Conservation (phyloP, 116 monocot genomes). For the Papilionanthe hybrid region DNA sequence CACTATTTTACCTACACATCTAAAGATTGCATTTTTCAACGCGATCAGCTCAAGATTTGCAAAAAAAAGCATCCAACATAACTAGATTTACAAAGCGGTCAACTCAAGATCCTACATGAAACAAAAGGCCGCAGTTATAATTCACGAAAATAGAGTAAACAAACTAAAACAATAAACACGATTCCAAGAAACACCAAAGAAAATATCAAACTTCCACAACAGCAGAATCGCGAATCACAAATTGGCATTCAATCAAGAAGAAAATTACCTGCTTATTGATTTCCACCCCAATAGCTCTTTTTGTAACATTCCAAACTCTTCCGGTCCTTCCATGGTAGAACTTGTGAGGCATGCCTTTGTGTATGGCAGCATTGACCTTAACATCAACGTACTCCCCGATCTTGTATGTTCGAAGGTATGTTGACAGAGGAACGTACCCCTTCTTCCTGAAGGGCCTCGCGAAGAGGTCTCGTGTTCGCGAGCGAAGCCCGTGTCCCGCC, state of each 20-base stretch:
- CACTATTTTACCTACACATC: too few species aligned
- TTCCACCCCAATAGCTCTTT: constrained; percentile 46
- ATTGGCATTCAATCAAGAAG: background rate
- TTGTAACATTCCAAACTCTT: constrained; percentile 39
- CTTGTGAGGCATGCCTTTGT: constrained; percentile 44
- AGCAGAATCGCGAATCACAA: background rate
- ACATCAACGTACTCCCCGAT: constrained; percentile 35
- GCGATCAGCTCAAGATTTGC: too few species aligned
- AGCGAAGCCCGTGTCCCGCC: constrained; percentile 55
- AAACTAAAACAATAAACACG: too few species aligned
- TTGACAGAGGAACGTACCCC: constrained; percentile 58
- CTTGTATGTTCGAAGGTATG: constrained; percentile 59
- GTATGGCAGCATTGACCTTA: constrained; percentile 29
- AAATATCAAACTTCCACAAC: too few species aligned
- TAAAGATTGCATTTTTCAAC: too few species aligned
- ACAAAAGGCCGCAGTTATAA: too few species aligned
- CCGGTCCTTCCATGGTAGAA: constrained; percentile 32
- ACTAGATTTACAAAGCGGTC: too few species aligned
- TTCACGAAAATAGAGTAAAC: too few species aligned
- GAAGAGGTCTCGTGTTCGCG: constrained; percentile 54
- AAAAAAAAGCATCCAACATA: too few species aligned
- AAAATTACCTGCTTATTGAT: constrained; percentile 44
- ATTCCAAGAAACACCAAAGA: too few species aligned
- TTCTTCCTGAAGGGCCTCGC: constrained; percentile 63
- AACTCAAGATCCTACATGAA: too few species aligned